Evolutionary conservation across 116 monocot species (phyloP).

Genomic region (Cymodocea nodosa): DNA sequence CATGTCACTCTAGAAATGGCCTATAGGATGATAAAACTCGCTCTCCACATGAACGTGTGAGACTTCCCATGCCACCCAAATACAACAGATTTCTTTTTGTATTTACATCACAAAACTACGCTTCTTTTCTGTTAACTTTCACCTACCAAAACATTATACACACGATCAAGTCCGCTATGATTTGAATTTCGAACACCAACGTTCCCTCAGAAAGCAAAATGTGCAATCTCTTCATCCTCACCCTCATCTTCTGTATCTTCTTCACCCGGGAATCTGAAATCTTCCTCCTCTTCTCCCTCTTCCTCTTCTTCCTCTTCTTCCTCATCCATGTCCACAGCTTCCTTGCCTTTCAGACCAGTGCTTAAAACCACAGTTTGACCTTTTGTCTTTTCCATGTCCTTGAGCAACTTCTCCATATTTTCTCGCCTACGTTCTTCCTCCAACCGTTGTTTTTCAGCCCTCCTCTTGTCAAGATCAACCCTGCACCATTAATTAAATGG

Average conservation of each 20-base stretch:
- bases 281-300: constrained; percentile 26
- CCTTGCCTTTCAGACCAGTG: constrained; percentile 70
- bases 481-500: constrained; percentile 17
- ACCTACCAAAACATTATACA: too few relatives aligned
- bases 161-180: too few relatives aligned
- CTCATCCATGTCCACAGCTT: constrained; percentile 22
- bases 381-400: constrained; percentile 76
- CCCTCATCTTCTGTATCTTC: constrained; percentile 49
- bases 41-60: too few relatives aligned
- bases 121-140: too few relatives aligned
- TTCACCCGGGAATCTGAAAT: constrained; percentile 32
- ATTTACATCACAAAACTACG: too few relatives aligned
- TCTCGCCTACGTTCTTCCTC: constrained; percentile 53
- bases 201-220: constrained; percentile 50
- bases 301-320: constrained; percentile 56
- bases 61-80: too few relatives aligned
- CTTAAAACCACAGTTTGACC: constrained; percentile 77
- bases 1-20: too few relatives aligned
- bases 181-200: too few relatives aligned
- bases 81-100: too few relatives aligned
- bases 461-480: constrained; percentile 85
- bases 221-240: constrained; percentile 71
- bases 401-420: constrained; percentile 70
- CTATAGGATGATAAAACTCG: too few relatives aligned
- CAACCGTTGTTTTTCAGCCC: constrained; percentile 66